Percentiles rank a stretch among this genome's conserved stretches.
These are phyloP conservation scores for Chlamydomonas urium DNA, from an alignment of 139 green algal genomes.

Conservation along the genomic window DNA sequence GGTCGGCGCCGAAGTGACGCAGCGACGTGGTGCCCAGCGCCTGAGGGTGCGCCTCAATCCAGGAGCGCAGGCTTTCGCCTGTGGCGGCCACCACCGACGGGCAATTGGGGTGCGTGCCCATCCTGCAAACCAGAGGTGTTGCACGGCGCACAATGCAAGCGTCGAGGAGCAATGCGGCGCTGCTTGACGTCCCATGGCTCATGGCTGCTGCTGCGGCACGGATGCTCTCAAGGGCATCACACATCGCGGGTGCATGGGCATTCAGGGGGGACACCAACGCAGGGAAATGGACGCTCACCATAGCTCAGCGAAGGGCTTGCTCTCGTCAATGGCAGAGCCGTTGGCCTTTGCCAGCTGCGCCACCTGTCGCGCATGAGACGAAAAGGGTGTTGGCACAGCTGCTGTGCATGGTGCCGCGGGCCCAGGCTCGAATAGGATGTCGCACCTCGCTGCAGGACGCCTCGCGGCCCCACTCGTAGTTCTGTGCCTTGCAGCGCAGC, in stretches of 20 bases:
- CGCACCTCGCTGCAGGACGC: conserved; percentile 59
- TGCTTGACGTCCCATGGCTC: no score
- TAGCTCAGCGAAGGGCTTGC: conserved; percentile 88
- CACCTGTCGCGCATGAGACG: no score
- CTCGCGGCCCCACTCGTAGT: conserved; percentile 85
- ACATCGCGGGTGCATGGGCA: no score
- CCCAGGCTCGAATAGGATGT: not conserved
- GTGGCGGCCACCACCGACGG: conserved; percentile 59
- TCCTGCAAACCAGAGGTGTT: conserved; percentile 52
- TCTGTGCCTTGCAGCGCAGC: conserved; percentile 71
- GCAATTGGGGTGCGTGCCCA: conserved; percentile 91
- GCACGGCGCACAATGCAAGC: not conserved
- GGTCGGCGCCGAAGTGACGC: conserved; percentile 59
- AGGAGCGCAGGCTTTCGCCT: conserved; percentile 46
- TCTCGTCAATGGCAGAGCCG: conserved; percentile 53
- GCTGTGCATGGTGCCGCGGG: no score
- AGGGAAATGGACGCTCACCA: no score
- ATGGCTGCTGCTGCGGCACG: no score
- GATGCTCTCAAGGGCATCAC: no score
- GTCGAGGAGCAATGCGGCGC: not conserved
- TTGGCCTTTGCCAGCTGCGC: conserved; percentile 62
- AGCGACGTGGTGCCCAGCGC: conserved; percentile 62
- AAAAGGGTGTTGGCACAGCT: no score
- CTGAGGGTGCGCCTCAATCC: conserved; percentile 62
- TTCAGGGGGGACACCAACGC: no score